phyloP scores from a whole-genome alignment of 805 yeast species.

The Brettanomyces nanus region DNA sequence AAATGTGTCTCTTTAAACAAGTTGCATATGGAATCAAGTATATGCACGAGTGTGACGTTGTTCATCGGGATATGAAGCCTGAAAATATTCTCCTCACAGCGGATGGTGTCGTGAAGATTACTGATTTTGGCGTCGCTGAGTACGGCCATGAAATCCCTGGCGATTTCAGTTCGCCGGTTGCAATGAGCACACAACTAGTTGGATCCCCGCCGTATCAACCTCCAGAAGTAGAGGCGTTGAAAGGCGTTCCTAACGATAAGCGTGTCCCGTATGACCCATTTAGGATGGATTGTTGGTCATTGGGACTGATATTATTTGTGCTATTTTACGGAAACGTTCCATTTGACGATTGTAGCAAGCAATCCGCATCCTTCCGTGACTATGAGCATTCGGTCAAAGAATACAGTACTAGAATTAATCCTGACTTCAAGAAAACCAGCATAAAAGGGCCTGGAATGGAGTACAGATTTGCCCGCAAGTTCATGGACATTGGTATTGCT shows the following conservation, averaged over 20 bases:
- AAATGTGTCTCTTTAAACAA: slow-evolving; percentile 68
- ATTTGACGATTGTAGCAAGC: slow-evolving; percentile 41
- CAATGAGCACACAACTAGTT: slow-evolving; percentile 42
- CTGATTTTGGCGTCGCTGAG: slow-evolving; percentile 89
- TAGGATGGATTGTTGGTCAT: slow-evolving; percentile 68
- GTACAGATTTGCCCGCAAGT: slow-evolving; percentile 59
- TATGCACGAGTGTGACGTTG: slow-evolving; percentile 71
- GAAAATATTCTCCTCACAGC: slow-evolving; percentile 74
- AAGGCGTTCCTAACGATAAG: slow-evolving; percentile 29
- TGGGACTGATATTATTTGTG: slow-evolving; percentile 64
- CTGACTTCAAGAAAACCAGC: slow-evolving; percentile 34
- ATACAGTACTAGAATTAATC: slow-evolving; percentile 22
- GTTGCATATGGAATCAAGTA: slow-evolving; percentile 55
- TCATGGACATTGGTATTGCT: slow-evolving; percentile 52
- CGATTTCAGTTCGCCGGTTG: slow-evolving; percentile 38
- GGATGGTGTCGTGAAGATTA: slow-evolving; percentile 56
- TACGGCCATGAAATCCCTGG: slow-evolving; percentile 54
- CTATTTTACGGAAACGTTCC: slow-evolving; percentile 54
- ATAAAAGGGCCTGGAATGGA: slow-evolving; percentile 62
- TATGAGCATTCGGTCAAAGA: slow-evolving; percentile 34
- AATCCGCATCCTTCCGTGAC: slow-evolving; percentile 47
- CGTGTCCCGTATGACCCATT: slow-evolving; percentile 48
- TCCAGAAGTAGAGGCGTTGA: slow-evolving; percentile 62
- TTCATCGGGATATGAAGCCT: slow-evolving; percentile 91
- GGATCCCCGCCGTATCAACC: slow-evolving; percentile 84